Conservation (phyloP, 345 rosid species). For the Hypericum perforatum region DNA sequence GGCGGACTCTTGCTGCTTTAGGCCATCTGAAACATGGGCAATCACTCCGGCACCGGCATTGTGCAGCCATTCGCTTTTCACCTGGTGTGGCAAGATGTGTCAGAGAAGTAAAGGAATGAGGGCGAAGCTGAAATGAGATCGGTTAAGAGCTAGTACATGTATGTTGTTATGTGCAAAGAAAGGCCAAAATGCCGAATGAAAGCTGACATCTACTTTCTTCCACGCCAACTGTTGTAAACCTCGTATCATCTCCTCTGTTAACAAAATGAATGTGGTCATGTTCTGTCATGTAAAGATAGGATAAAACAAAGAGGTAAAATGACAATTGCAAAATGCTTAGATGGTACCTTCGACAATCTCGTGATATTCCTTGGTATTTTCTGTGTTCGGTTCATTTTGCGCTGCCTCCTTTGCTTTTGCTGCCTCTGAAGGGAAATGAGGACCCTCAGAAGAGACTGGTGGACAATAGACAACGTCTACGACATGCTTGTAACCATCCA, state of each 20-base stretch:
- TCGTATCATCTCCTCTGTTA: conserved; percentile 82
- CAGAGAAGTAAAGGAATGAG: background rate
- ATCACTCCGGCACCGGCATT: conserved; percentile 86
- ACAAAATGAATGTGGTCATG: conserved; percentile 2
- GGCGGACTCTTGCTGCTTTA: conserved; percentile 68
- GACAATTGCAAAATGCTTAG: too few relatives aligned
- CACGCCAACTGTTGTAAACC: conserved; percentile 87
- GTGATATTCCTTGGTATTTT: conserved; percentile 62
- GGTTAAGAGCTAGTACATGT: conserved; percentile 35
- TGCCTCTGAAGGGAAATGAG: conserved; percentile 79
- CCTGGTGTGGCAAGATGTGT: conserved; percentile 28
- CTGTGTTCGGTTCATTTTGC: conserved; percentile 51
- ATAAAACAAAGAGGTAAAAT: too few relatives aligned
- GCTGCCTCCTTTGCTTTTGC: conserved; percentile 86
- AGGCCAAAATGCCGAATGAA: conserved; percentile 87
- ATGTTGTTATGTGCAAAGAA: conserved; percentile 94
- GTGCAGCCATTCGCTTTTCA: conserved; percentile 75
- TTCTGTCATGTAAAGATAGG: too few relatives aligned
- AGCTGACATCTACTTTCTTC: conserved; percentile 96
- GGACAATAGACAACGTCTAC: conserved; percentile 88
- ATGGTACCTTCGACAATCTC: conserved; percentile 79
- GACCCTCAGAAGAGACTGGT: conserved; percentile 72
- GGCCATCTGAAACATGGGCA: conserved; percentile 87
- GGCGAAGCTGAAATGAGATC: background rate
- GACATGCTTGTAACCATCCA: conserved; percentile 94